A percentile compares a stretch with the other conserved stretches of the same genome.
Evolutionary conservation across 2,329 filamentous ascomycete genomes (phyloP).

Genomic region (Claviceps humidiphila): DNA sequence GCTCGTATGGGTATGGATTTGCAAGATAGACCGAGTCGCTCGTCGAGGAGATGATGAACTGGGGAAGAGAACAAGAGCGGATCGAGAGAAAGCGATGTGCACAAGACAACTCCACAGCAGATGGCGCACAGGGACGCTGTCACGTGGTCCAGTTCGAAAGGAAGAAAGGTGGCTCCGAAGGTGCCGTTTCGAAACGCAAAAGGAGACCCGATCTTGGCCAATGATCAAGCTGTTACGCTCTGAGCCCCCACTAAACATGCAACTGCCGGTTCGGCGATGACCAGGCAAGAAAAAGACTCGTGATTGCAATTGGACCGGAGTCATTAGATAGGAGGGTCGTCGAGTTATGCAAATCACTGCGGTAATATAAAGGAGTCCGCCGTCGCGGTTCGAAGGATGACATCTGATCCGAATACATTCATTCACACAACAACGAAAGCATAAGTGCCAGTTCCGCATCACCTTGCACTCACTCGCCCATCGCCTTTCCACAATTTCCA

Average conservation of each 20-base stretch:
- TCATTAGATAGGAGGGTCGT: background rate
- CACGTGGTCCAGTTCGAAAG: background rate
- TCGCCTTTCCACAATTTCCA: background rate
- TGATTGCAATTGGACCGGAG: background rate
- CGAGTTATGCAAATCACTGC: too few species aligned
- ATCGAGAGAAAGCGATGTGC: conserved; percentile 3
- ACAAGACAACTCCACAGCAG: background rate
- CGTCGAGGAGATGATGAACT: conserved; percentile 11
- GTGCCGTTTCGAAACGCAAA: background rate
- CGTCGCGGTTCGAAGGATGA: background rate
- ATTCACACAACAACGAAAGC: too few species aligned
- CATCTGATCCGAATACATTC: too few species aligned
- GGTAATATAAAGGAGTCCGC: background rate
- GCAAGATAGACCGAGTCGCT: conserved; percentile 6
- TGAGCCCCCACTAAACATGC: background rate
- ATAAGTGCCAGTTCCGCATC: too few species aligned
- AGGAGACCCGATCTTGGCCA: background rate
- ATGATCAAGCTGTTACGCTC: background rate
- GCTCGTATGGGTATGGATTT: conserved; percentile 18
- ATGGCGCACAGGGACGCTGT: background rate
- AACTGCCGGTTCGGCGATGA: background rate
- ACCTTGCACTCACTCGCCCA: too few species aligned
- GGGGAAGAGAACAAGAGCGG: conserved; percentile 2
- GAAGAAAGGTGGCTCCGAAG: background rate
- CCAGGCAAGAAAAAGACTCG: background rate